Evolutionary conservation across 1,139 yeast species (phyloP).

Genomic region (Candida tunisiensis): DNA sequence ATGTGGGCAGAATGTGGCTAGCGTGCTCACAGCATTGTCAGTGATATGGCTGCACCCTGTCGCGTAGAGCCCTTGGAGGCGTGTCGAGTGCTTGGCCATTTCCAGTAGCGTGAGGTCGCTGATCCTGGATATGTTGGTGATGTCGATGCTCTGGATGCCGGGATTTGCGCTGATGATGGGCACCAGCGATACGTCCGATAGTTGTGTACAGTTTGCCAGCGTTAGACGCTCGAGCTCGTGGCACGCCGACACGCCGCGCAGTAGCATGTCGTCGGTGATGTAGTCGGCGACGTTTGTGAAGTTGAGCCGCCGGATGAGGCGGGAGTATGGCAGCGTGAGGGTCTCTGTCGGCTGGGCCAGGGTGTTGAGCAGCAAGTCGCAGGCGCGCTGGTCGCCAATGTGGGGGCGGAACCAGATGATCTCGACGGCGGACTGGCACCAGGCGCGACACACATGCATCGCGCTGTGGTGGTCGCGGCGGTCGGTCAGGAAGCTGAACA

Average conservation of each 20-base stretch:
- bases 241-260: slow-evolving; percentile 31
- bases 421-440: slow-evolving; percentile 71
- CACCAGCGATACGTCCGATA: slow-evolving; percentile 46
- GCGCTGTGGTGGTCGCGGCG: slow-evolving; percentile 49
- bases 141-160: slow-evolving; percentile 69
- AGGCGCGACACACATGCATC: slow-evolving; percentile 62
- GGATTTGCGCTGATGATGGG: slow-evolving; percentile 47
- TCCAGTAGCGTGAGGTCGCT: slow-evolving; percentile 53
- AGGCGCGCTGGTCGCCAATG: slow-evolving; percentile 36
- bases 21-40: slow-evolving; percentile 42
- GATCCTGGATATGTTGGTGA: slow-evolving; percentile 63
- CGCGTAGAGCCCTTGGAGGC: slow-evolving; percentile 82
- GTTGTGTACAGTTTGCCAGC: slow-evolving; percentile 57
- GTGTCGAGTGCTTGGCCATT: slow-evolving; percentile 54
- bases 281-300: slow-evolving; percentile 55
- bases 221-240: slow-evolving; percentile 72
- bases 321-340: slow-evolving; percentile 39
- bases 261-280: slow-evolving; percentile 44
- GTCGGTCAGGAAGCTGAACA: slow-evolving; percentile 50
- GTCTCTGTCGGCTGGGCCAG: slow-evolving; percentile 5
- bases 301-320: slow-evolving; percentile 64
- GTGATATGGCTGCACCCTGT: slow-evolving; percentile 64
- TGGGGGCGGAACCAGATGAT: slow-evolving; percentile 83
- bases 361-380: slow-evolving; percentile 16
- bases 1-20: slow-evolving; percentile 52